Base-by-base conservation (phyloP, 2,329 filamentous ascomycete species). In the Colletotrichum agaves region DNA sequence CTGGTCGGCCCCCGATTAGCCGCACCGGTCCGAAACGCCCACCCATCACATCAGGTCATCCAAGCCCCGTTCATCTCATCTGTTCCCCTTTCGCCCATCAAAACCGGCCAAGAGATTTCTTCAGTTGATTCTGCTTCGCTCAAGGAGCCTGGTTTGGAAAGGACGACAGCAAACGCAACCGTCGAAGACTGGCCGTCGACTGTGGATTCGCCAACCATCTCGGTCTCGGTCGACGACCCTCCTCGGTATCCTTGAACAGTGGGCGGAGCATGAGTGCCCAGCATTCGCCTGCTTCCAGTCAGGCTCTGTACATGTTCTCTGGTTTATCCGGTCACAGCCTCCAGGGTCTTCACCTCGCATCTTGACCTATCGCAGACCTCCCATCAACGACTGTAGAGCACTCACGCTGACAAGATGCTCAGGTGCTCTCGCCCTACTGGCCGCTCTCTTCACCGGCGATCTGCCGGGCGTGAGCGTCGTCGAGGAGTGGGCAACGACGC, bases 11-110 rank as follows among this genome's bases (percentile, higher is more conserved):
- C 39, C 62, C 52, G 52, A 63, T 63, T 63, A 67, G 63, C 63
- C 58, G 55, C 39, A 46, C 41, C 63, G 63, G 67, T 63, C 67
- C 67, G 58, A 63, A 53, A 31, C 50, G n/a, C 53, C 53, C 47
- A 15, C 43, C 46, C 27, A 27, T 61, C 67, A 58, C 33, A 55
- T 50, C 58, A 64, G 33, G 59, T 49, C 64, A 55, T 63, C 19
- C 60, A 59, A 58, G 27, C 39, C 23, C 47, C 61, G 31, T 58
- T 63, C 60, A 58, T 58, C 52, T 63, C 35, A 63, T 63, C 63
- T 57, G 41, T 46, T 6, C 44, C 52, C 21, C 44, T 67, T 57
- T 8, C 31, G 37, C 47, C 52, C 52, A 63, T 57, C 43, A 35
- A 52, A 52, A 39, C 27, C 44, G 27, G 37, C 6, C 15, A 6